Percentiles rank a stretch among this genome's conserved stretches.
These are phyloP conservation scores for Aspergillus nomiae DNA, from an alignment of 2,329 filamentous ascomycete genomes.

Conservation along the genomic window DNA sequence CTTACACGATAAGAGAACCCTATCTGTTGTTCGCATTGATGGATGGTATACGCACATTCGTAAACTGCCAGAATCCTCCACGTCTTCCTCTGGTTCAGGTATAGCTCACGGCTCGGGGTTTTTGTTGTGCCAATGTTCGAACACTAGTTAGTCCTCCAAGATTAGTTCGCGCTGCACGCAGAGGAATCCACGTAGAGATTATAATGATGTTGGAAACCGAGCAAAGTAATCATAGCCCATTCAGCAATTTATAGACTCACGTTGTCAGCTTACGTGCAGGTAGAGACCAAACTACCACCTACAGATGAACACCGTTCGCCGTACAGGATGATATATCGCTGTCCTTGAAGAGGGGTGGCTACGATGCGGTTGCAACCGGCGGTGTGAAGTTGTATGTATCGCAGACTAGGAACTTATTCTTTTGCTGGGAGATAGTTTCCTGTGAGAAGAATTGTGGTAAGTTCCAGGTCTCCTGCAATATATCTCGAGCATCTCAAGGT, in stretches of 20 bases:
- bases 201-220: conserved; percentile 3
- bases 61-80: conserved; percentile 3
- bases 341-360: neutral
- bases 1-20: neutral
- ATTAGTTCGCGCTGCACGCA: neutral
- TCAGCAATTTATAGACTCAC: conserved; percentile 6
- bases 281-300: neutral
- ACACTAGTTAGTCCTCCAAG: neutral
- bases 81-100: conserved; percentile 4
- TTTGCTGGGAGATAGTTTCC: neutral
- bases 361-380: conserved; percentile 7
- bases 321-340: conserved; percentile 3
- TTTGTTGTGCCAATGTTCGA: neutral
- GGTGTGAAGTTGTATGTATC: conserved; percentile 3
- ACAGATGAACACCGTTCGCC: conserved; percentile 6
- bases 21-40: neutral
- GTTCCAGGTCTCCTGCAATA: neutral
- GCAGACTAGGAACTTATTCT: neutral
- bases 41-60: neutral
- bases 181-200: neutral
- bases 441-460: conserved; percentile 1
- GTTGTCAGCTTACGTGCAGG: neutral
- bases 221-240: conserved; percentile 7
- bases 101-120: conserved; percentile 1
- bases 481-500: neutral